Percentiles rank a stretch among this genome's conserved stretches.
Conservation (phyloP, 148 eudicot species). For the Agrostemma githago region DNA sequence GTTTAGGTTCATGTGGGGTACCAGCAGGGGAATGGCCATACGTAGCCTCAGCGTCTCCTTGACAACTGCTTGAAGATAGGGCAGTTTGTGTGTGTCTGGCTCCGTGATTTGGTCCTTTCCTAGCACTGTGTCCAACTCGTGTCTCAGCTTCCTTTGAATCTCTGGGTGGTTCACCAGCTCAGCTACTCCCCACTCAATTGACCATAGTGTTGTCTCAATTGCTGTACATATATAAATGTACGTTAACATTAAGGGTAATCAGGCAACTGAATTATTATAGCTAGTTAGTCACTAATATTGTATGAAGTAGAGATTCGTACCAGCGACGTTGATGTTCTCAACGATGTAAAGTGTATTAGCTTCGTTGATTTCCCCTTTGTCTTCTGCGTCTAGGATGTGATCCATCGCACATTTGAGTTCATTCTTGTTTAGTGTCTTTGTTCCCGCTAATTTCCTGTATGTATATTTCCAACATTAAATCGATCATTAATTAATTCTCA, state of each 20-base stretch:
- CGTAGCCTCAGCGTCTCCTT: conserved; percentile 74
- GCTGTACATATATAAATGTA: conserved; percentile 32
- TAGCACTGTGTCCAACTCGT: conserved; percentile 53
- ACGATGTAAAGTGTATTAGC: conserved; percentile 85
- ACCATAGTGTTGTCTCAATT: conserved; percentile 85
- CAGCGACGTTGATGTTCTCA: conserved; percentile 88
- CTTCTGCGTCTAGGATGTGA: conserved; percentile 69
- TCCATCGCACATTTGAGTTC: conserved; percentile 70
- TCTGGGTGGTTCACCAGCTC: conserved; percentile 79
- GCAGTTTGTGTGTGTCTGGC: conserved; percentile 58
- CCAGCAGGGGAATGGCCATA: conserved; percentile 75
- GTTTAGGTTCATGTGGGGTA: conserved; percentile 90
- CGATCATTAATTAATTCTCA: neutral
- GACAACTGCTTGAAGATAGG: conserved; percentile 76
- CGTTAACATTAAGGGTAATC: neutral
- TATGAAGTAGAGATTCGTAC: conserved; percentile 21
- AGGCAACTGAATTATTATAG: no score
- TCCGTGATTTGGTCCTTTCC: conserved; percentile 68
- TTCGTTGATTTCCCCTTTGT: conserved; percentile 80
- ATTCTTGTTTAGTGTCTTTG: conserved; percentile 41
- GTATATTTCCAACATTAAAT: neutral
- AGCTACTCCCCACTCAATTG: conserved; percentile 83
- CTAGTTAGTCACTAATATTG: no score
- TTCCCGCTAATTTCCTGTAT: conserved; percentile 64
- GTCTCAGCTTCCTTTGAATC: conserved; percentile 61